phyloP scores from a whole-genome alignment of 2,329 filamentous ascomycete genomes.

The Penicillium sp. region DNA sequence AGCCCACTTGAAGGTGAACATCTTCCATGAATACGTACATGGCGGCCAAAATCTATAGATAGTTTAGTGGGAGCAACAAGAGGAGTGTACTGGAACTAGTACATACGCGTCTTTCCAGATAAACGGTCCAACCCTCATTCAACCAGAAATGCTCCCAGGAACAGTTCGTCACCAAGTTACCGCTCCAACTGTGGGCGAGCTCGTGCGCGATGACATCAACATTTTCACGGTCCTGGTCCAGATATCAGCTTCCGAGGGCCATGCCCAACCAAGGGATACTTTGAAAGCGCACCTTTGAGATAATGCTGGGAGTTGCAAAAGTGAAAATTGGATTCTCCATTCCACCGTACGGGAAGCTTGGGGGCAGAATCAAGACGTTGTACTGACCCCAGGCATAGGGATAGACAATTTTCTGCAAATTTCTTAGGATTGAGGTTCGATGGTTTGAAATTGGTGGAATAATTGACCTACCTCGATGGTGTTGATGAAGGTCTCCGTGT shows the following conservation, averaged over 20 bases:
- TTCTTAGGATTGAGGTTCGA: constrained; percentile 13
- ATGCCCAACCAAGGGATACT: not conserved
- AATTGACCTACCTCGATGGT: constrained; percentile 71
- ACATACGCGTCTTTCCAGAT: constrained; percentile 76
- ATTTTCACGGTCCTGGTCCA: constrained; percentile 71
- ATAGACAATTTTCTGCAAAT: constrained; percentile 65
- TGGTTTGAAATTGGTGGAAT: constrained; percentile 1
- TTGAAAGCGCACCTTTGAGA: constrained; percentile 65
- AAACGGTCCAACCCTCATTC: constrained; percentile 88
- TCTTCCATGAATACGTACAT: constrained; percentile 37
- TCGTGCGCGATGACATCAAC: constrained; percentile 96
- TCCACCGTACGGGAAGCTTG: constrained; percentile 87
- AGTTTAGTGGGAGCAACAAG: constrained; percentile 17
- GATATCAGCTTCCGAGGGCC: not conserved
- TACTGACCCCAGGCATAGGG: constrained; percentile 95
- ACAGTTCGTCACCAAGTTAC: constrained; percentile 67
- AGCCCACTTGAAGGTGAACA: constrained; percentile 5
- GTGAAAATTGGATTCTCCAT: constrained; percentile 91
- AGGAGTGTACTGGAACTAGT: not conserved
- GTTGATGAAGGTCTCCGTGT: constrained; percentile 90
- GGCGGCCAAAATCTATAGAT: constrained; percentile 43
- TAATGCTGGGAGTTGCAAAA: constrained; percentile 91
- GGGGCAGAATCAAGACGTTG: constrained; percentile 87
- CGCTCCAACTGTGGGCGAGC: constrained; percentile 78
- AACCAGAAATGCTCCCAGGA: constrained; percentile 62